Evolutionary conservation across 345 rosid species (phyloP).

Genomic region (Orychophragmus violaceus): DNA sequence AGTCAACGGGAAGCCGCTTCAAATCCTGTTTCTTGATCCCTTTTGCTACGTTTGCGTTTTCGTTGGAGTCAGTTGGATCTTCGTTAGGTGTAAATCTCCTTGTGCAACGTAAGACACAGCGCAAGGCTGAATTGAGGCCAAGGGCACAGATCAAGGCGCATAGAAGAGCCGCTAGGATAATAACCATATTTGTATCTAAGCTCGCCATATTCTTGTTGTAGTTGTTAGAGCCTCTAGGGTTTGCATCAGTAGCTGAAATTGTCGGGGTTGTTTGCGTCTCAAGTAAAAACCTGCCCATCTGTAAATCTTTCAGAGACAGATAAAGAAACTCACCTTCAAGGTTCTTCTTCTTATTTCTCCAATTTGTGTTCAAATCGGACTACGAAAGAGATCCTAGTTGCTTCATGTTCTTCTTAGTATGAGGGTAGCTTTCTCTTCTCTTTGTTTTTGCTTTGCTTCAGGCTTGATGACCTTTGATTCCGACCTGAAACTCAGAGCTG

Average conservation of each 20-base stretch:
- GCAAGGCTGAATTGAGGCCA: slow-evolving; percentile 48
- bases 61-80: slow-evolving; percentile 4
- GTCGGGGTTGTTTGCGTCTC: slow-evolving; percentile 13
- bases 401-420: background rate
- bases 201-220: slow-evolving; percentile 36
- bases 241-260: slow-evolving; percentile 11
- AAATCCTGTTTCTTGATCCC: slow-evolving; percentile 50
- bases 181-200: slow-evolving; percentile 63
- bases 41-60: slow-evolving; percentile 24
- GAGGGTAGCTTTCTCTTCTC: background rate
- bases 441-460: background rate
- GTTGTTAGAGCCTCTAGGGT: slow-evolving; percentile 2
- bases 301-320: background rate
- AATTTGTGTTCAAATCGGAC: too few relatives aligned
- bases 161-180: slow-evolving; percentile 54
- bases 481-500: background rate
- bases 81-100: slow-evolving; percentile 32
- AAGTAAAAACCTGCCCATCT: slow-evolving; percentile 17
- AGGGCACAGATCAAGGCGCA: slow-evolving; percentile 56
- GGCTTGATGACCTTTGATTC: background rate
- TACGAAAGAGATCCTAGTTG: too few relatives aligned
- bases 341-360: background rate
- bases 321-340: background rate
- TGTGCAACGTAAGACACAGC: slow-evolving; percentile 52
- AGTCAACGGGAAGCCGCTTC: slow-evolving; percentile 47